These are phyloP conservation scores for Pholiota conissans DNA, from an alignment of 768 basidiomycete genomes.

Conservation along the genomic window DNA sequence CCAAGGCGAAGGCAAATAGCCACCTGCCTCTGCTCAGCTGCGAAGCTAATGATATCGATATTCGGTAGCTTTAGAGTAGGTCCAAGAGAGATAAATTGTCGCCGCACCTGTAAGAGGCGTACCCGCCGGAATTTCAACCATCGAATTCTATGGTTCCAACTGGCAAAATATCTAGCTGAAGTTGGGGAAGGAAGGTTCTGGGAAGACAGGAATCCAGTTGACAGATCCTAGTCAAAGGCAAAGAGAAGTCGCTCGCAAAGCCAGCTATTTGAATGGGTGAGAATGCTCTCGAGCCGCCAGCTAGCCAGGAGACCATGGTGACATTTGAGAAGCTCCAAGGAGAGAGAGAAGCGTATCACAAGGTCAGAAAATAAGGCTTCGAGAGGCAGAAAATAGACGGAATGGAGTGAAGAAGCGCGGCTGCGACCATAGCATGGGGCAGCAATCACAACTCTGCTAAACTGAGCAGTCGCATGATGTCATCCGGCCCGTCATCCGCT, in stretches of 20 bases:
- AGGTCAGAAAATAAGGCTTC: not conserved
- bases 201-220: not conserved
- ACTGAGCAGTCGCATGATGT: slow-evolving; percentile 5
- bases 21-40: slow-evolving; percentile 46
- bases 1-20: slow-evolving; percentile 62
- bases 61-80: not conserved
- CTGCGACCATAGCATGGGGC: not conserved
- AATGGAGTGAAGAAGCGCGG: slow-evolving; percentile 4
- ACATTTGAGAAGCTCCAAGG: slow-evolving; percentile 1
- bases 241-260: not conserved
- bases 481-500: slow-evolving; percentile 15
- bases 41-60: slow-evolving; percentile 28
- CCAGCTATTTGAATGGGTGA: slow-evolving; percentile 4
- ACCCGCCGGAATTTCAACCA: not conserved
- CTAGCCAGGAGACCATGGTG: not conserved
- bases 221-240: not conserved
- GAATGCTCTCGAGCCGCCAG: not conserved
- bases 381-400: not conserved
- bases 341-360: slow-evolving; percentile 3
- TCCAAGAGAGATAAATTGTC: not conserved
- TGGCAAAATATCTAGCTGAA: not conserved
- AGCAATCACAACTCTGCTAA: not conserved
- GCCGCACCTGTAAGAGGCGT: slow-evolving; percentile 19
- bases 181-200: not conserved
- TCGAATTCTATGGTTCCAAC: too few species aligned